These are phyloP conservation scores for Cladosporium sp. DNA, from an alignment of 2,329 filamentous ascomycete genomes.

Conservation along the genomic window DNA sequence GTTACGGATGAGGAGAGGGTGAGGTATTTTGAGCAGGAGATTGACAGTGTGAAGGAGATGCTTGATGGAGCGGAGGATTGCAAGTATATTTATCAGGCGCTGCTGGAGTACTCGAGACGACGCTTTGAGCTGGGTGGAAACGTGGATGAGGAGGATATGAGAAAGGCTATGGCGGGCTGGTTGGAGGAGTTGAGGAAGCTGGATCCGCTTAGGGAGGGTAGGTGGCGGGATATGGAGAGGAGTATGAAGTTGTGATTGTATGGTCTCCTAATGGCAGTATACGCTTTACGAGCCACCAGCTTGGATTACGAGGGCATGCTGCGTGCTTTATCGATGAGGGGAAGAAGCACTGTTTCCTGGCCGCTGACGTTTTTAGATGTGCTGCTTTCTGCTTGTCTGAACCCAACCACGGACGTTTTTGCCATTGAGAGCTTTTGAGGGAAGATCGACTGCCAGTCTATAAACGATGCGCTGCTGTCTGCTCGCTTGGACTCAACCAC, in stretches of 20 bases:
- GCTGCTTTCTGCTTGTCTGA: too few relatives aligned
- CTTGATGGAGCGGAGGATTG: conserved; percentile 64
- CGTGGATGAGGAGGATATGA: conserved; percentile 43
- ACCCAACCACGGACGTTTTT: too few relatives aligned
- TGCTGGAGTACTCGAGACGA: conserved; percentile 73
- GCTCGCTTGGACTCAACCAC: too few relatives aligned
- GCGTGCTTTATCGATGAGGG: not conserved
- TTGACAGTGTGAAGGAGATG: conserved; percentile 72
- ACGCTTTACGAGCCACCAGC: not conserved
- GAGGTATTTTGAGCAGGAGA: conserved; percentile 67
- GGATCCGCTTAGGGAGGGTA: conserved; percentile 71
- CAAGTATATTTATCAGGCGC: conserved; percentile 87
- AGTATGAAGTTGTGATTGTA: conserved; percentile 45
- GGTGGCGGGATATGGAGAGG: conserved; percentile 71
- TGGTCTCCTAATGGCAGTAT: not conserved
- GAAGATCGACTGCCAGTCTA: too few relatives aligned
- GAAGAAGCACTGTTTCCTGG: not conserved
- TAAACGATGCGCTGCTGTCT: too few relatives aligned
- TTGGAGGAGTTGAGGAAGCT: conserved; percentile 65
- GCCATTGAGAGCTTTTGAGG: too few relatives aligned
- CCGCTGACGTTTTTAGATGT: too few relatives aligned
- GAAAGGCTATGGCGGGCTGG: conserved; percentile 50
- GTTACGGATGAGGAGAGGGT: conserved; percentile 63
- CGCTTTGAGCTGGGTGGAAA: conserved; percentile 51
- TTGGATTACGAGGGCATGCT: too few relatives aligned